Conservation (phyloP, 306 rosid species). For the Cucumis melo region DNA sequence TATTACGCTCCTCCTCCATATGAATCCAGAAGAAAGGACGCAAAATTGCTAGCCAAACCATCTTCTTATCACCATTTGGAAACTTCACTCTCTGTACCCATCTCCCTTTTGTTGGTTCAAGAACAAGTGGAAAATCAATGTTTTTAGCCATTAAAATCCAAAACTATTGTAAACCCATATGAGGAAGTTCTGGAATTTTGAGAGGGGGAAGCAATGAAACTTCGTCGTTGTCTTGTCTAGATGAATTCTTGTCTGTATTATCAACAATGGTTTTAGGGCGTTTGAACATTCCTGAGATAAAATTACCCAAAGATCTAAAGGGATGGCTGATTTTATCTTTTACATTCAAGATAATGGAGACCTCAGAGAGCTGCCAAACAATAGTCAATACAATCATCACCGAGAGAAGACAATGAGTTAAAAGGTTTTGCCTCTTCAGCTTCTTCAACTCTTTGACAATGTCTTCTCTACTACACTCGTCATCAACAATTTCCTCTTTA, state of each 20-base stretch:
- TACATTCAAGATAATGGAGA: constrained; percentile 37
- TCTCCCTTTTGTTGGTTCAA: neutral
- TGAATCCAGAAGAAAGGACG: too few relatives aligned
- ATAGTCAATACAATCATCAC: constrained; percentile 55
- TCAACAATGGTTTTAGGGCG: constrained; percentile 12
- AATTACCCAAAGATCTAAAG: constrained; percentile 27
- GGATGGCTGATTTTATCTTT: constrained; percentile 48
- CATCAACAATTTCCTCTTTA: neutral
- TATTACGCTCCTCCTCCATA: too few relatives aligned
- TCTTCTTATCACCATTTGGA: neutral
- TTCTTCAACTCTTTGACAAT: constrained; percentile 48
- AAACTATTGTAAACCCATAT: constrained; percentile 5
- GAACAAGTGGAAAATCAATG: neutral
- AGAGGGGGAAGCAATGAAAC: constrained; percentile 21
- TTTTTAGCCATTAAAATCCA: neutral
- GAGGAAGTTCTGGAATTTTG: constrained; percentile 27
- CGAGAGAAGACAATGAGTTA: constrained; percentile 81
- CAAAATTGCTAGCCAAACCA: too few relatives aligned
- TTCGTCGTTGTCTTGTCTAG: neutral
- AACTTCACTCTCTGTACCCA: neutral
- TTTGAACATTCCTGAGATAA: constrained; percentile 23
- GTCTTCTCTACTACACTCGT: constrained; percentile 19
- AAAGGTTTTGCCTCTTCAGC: constrained; percentile 53
- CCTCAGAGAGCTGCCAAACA: constrained; percentile 76
- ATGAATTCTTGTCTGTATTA: constrained; percentile 14